Conservation (phyloP, 2,329 filamentous ascomycete genomes). For the Epichloe bromicola region DNA sequence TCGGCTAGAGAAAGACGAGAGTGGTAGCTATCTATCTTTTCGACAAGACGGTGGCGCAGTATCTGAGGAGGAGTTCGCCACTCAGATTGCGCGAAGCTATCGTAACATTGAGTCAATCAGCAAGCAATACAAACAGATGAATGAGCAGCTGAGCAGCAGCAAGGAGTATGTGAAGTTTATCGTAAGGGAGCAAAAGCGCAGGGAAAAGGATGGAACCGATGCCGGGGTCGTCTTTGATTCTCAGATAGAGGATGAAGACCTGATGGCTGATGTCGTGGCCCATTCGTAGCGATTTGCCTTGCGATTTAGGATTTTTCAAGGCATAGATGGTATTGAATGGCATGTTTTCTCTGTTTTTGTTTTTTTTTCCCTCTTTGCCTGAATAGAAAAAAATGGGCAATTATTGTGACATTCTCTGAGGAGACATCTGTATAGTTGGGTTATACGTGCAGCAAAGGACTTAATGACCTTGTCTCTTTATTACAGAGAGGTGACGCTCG, state of each 20-base stretch:
- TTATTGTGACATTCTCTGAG: background rate
- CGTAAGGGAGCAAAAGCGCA: constrained; percentile 31
- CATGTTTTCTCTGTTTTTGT: no score
- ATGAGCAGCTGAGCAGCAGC: constrained; percentile 40
- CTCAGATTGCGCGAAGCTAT: constrained; percentile 29
- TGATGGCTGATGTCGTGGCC: constrained; percentile 37
- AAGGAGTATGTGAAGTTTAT: constrained; percentile 41
- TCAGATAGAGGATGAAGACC: constrained; percentile 45
- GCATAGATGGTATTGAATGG: background rate
- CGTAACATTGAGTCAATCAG: constrained; percentile 31
- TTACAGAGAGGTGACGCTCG: no score
- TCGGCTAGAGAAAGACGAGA: constrained; percentile 32
- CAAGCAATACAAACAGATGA: constrained; percentile 35
- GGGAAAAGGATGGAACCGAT: constrained; percentile 29
- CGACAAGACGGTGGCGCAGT: constrained; percentile 26
- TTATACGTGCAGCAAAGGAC: background rate
- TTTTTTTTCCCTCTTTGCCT: background rate
- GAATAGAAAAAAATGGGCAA: background rate
- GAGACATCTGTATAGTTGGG: background rate
- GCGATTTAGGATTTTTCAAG: background rate
- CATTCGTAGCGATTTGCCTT: constrained; percentile 6
- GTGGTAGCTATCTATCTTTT: constrained; percentile 39
- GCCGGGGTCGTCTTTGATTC: constrained; percentile 29
- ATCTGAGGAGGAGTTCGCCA: constrained; percentile 37
- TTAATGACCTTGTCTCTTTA: background rate